Conservation (phyloP, 192 early-diverging fungal species). For the Geranomyces michiganensis region DNA sequence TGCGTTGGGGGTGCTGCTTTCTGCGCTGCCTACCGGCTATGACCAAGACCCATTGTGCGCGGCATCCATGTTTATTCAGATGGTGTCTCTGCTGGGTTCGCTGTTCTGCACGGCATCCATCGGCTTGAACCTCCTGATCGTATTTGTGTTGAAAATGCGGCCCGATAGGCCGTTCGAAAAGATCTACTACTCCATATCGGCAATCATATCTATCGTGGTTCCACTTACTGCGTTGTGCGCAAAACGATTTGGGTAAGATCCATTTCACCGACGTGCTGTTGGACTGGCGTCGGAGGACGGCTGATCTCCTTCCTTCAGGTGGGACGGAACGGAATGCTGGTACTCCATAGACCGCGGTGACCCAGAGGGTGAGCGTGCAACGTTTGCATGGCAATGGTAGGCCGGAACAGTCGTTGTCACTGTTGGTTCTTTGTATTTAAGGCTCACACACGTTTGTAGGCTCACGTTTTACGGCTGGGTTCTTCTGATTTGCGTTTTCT, state of each 20-base stretch:
- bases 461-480: conserved; percentile 9
- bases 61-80: conserved; percentile 16
- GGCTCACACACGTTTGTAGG: background rate
- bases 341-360: background rate
- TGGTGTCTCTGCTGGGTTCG: conserved; percentile 19
- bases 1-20: conserved; percentile 6
- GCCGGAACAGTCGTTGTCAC: background rate
- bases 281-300: background rate
- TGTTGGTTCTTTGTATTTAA: background rate
- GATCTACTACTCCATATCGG: conserved; percentile 9
- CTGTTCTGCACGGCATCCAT: conserved; percentile 24
- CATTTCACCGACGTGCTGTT: background rate
- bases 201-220: conserved; percentile 8
- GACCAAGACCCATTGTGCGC: conserved; percentile 10
- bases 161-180: conserved; percentile 5
- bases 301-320: background rate
- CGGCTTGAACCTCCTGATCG: conserved; percentile 27
- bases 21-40: conserved; percentile 16
- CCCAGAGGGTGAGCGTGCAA: too few relatives aligned
- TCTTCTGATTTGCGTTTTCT: background rate
- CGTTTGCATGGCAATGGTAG: conserved; percentile 27
- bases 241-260: conserved; percentile 11
- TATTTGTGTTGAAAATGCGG: conserved; percentile 23
- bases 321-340: conserved; percentile 32
- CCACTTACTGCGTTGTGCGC: conserved; percentile 10